Percentiles rank a stretch among this genome's conserved stretches.
These are phyloP conservation scores for Solanum dulcamara DNA, from an alignment of 257 asterid species.

Conservation along the genomic window DNA sequence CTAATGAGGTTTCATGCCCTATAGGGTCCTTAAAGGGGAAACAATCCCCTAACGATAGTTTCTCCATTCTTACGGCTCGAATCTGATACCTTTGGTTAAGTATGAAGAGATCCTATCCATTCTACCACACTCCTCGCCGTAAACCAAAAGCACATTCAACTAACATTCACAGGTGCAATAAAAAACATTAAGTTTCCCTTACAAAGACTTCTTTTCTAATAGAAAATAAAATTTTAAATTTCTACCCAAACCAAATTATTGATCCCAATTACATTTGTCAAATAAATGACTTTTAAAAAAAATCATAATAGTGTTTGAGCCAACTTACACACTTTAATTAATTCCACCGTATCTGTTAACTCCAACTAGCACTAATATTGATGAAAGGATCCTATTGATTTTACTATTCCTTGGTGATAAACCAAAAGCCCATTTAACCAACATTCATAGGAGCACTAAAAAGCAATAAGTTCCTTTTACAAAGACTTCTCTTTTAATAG, in stretches of 20 bases:
- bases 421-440: background rate
- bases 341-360: background rate
- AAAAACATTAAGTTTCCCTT: background rate
- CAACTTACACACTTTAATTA: background rate
- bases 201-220: background rate
- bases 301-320: background rate
- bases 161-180: background rate
- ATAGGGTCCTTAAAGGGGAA: background rate
- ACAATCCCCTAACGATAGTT: background rate
- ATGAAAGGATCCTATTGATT: background rate
- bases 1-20: background rate
- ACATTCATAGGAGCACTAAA: background rate
- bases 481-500: background rate
- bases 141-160: background rate
- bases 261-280: background rate
- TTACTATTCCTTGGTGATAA: background rate
- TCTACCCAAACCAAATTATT: background rate
- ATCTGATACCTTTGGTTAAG: background rate
- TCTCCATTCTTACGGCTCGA: background rate
- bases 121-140: background rate
- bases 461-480: background rate
- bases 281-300: background rate
- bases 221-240: background rate
- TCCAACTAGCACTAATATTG: background rate
- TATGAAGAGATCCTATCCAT: background rate